These are phyloP conservation scores for Pyrenula aspistea DNA, from an alignment of 495 filamentous ascomycete genomes.

Conservation along the genomic window DNA sequence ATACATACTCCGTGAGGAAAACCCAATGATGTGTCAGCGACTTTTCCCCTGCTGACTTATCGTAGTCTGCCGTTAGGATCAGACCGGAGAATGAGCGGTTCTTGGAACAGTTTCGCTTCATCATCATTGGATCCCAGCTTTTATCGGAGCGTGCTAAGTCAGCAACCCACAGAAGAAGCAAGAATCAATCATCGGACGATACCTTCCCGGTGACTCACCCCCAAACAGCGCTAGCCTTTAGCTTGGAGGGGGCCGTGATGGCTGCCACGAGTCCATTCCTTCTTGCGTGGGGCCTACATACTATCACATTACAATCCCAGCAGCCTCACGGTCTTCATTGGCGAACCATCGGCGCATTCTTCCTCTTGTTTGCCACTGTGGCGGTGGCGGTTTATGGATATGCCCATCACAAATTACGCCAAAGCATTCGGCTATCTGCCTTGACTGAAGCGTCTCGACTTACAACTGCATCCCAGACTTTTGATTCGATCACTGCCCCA, in stretches of 20 bases:
- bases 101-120: conserved; percentile 89
- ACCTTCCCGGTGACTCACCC: not conserved
- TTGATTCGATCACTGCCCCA: conserved; percentile 68
- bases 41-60: not conserved
- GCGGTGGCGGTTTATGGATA: conserved; percentile 56
- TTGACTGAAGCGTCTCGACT: conserved; percentile 62
- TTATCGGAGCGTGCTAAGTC: conserved; percentile 35
- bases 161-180: not conserved
- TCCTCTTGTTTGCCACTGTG: conserved; percentile 42
- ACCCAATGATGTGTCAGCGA: not conserved
- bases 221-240: not conserved
- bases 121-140: conserved; percentile 88
- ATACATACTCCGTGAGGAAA: conserved; percentile 45
- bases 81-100: not conserved
- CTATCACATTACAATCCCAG: conserved; percentile 31
- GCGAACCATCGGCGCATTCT: conserved; percentile 42
- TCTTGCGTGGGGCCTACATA: conserved; percentile 62
- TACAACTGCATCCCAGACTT: conserved; percentile 65
- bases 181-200: not conserved
- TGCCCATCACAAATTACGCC: conserved; percentile 70
- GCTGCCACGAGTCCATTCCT: conserved; percentile 50
- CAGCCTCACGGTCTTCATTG: conserved; percentile 22
- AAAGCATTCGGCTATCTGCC: conserved; percentile 67
- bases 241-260: conserved; percentile 33
- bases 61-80: conserved; percentile 19